Conservation (phyloP, 164 flowering plant genomes). For the Stephania cephalantha region DNA sequence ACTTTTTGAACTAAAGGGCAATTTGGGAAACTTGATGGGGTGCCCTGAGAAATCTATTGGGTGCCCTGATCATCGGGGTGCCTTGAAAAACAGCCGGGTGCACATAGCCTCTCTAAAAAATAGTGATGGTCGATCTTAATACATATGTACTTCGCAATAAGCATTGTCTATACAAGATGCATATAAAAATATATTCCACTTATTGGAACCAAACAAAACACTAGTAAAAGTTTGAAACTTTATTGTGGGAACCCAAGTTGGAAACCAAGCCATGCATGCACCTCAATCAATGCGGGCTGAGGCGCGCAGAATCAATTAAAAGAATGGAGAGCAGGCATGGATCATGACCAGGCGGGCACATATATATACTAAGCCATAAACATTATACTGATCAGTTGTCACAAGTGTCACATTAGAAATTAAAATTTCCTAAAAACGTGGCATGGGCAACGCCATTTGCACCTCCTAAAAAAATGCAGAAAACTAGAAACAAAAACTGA, state of each 20-base stretch:
- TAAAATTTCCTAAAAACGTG: not conserved
- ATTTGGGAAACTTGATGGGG: too few relatives aligned
- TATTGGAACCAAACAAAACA: too few relatives aligned
- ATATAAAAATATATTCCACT: too few relatives aligned
- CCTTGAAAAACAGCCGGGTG: too few relatives aligned
- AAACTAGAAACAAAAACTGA: not conserved
- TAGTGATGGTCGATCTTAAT: too few relatives aligned
- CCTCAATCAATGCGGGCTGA: not conserved
- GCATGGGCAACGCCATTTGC: slow-evolving; percentile 1
- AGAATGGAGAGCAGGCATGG: not conserved
- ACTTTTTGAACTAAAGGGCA: too few relatives aligned
- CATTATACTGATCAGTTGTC: not conserved
- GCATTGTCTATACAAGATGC: too few relatives aligned
- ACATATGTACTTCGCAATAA: too few relatives aligned
- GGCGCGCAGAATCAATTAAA: not conserved
- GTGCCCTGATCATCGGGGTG: too few relatives aligned
- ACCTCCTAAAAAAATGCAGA: not conserved
- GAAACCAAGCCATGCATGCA: not conserved
- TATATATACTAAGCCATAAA: not conserved
- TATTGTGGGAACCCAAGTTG: not conserved
- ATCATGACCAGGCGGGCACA: not conserved
- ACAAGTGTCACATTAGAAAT: not conserved
- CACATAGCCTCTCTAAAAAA: too few relatives aligned
- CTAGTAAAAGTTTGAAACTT: too few relatives aligned
- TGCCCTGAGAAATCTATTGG: too few relatives aligned